Evolutionary conservation across 2,329 filamentous ascomycete genomes (phyloP).

Genomic region (Pseudogymnoascus sp.): DNA sequence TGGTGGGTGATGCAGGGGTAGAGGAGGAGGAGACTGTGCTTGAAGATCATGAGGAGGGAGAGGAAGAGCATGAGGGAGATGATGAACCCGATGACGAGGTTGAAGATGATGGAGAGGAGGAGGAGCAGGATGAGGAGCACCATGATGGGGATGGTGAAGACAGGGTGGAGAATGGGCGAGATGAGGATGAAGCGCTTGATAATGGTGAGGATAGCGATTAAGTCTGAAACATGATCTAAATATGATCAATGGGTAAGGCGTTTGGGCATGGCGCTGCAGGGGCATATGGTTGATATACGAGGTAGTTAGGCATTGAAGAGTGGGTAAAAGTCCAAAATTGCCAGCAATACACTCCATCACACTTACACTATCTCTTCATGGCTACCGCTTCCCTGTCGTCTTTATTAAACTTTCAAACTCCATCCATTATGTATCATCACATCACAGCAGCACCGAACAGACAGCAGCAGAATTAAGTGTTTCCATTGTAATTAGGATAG

Average conservation of each 20-base stretch:
- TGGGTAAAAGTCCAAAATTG: not conserved
- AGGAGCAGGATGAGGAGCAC: slow-evolving; percentile 45
- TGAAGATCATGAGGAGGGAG: slow-evolving; percentile 38
- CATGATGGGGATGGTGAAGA: slow-evolving; percentile 38
- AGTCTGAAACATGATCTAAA: slow-evolving; percentile 1
- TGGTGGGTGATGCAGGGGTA: slow-evolving; percentile 29
- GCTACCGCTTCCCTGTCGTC: not conserved
- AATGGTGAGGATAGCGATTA: slow-evolving; percentile 52
- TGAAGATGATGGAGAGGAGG: slow-evolving; percentile 46
- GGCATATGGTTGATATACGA: slow-evolving; percentile 2
- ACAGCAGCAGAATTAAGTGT: not conserved
- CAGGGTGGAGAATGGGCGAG: slow-evolving; percentile 37
- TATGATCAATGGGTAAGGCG: slow-evolving; percentile 6
- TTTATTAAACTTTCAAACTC: not conserved
- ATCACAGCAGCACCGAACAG: not conserved
- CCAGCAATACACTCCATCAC: slow-evolving; percentile 6
- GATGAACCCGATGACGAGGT: slow-evolving; percentile 44
- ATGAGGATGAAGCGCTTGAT: slow-evolving; percentile 52
- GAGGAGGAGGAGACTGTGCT: slow-evolving; percentile 33
- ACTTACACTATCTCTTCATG: not conserved
- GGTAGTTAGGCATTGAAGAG: slow-evolving; percentile 2
- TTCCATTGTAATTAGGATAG: slow-evolving; percentile 9
- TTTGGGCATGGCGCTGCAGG: slow-evolving; percentile 8
- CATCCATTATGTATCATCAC: not conserved
- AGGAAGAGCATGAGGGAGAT: slow-evolving; percentile 37